Evolutionary conservation across 805 yeast genomes (phyloP).

Genomic region (Candida insectorum): DNA sequence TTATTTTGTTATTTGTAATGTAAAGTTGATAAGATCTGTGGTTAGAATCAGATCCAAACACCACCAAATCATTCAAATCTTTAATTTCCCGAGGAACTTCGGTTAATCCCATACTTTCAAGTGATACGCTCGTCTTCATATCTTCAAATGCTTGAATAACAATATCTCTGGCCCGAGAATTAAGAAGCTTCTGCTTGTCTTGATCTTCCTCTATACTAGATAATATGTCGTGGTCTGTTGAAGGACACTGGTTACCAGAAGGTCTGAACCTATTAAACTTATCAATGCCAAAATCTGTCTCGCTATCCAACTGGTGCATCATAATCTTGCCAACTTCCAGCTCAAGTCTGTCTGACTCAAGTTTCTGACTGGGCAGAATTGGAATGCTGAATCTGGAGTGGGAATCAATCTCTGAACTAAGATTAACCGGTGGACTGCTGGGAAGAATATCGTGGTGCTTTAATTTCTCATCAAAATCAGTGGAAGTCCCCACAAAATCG

Average conservation of each 20-base stretch:
- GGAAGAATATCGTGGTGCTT: conserved; percentile 19
- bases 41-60: conserved; percentile 21
- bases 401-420: conserved; percentile 28
- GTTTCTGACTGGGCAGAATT: conserved; percentile 12
- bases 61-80: conserved; percentile 54
- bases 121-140: conserved; percentile 37
- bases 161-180: conserved; percentile 34
- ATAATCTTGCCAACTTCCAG: neutral
- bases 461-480: conserved; percentile 11
- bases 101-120: conserved; percentile 46
- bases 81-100: conserved; percentile 56
- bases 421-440: conserved; percentile 37
- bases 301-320: conserved; percentile 15
- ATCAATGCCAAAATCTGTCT: conserved; percentile 51
- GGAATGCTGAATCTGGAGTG: conserved; percentile 8
- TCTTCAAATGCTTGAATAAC: conserved; percentile 49
- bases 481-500: neutral
- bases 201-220: conserved; percentile 16
- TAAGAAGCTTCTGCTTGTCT: conserved; percentile 15
- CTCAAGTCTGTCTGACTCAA: conserved; percentile 7
- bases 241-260: conserved; percentile 22
- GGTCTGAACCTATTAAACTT: conserved; percentile 41
- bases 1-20: conserved; percentile 47
- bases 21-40: conserved; percentile 42
- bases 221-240: conserved; percentile 29